Evolutionary conservation across 495 filamentous ascomycete genomes (phyloP).

Genomic region (Neurospora pannonica): DNA sequence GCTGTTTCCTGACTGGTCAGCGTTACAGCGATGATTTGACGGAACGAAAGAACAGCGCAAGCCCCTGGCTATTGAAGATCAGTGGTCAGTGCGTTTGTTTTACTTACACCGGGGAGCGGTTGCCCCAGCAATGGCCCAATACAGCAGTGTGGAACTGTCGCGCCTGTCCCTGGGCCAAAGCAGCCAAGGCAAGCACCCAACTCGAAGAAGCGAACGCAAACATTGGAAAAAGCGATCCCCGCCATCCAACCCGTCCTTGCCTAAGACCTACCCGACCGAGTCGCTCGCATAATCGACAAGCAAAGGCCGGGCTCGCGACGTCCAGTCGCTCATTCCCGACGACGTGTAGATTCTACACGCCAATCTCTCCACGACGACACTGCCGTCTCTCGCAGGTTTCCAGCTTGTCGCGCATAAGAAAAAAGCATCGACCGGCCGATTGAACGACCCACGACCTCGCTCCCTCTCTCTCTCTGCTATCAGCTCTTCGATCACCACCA

Average conservation of each 20-base stretch:
- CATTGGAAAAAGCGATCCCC: background rate
- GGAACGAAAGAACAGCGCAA: background rate
- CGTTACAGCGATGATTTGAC: background rate
- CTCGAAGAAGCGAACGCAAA: background rate
- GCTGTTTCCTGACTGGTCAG: background rate
- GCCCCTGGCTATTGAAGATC: background rate
- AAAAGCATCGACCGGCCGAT: background rate
- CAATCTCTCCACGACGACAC: background rate
- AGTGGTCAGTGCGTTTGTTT: background rate
- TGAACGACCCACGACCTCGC: background rate
- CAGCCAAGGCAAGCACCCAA: background rate
- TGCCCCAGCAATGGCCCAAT: background rate
- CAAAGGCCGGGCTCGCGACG: background rate
- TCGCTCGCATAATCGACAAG: background rate
- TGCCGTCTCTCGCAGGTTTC: background rate
- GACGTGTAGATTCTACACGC: background rate
- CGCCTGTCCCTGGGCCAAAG: background rate
- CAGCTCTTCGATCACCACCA: background rate
- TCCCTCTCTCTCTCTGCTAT: background rate
- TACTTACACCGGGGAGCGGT: background rate
- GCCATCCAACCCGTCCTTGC: background rate
- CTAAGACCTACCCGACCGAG: background rate
- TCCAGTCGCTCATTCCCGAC: background rate
- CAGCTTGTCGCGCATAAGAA: background rate
- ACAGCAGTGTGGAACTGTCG: background rate